Conservation (phyloP, 2,329 filamentous ascomycete species). For the Neobulgaria alba region DNA sequence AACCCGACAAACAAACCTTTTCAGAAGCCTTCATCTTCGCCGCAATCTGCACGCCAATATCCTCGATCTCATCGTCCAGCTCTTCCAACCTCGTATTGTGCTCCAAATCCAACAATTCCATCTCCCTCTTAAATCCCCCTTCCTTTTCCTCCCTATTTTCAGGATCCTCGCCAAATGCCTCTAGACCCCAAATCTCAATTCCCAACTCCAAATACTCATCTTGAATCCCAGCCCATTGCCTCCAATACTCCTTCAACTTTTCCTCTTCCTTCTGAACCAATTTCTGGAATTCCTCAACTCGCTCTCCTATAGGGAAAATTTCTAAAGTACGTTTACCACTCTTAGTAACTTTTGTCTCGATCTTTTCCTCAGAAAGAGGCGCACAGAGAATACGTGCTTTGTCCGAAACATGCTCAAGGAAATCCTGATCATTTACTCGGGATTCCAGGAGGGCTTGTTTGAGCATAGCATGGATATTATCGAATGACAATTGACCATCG, state of each 20-base stretch:
- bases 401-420: slow-evolving; percentile 10
- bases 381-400: slow-evolving; percentile 5
- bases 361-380: slow-evolving; percentile 17
- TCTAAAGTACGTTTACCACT: slow-evolving; percentile 12
- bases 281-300: slow-evolving; percentile 14
- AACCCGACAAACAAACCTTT: slow-evolving; percentile 20
- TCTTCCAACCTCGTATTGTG: slow-evolving; percentile 11
- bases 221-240: slow-evolving; percentile 23
- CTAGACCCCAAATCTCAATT: slow-evolving; percentile 12
- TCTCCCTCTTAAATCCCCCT: slow-evolving; percentile 15
- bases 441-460: slow-evolving; percentile 4
- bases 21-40: slow-evolving; percentile 23
- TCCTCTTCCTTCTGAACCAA: slow-evolving; percentile 13
- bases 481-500: slow-evolving; percentile 13
- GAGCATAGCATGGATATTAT: slow-evolving; percentile 11
- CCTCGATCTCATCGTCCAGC: slow-evolving; percentile 18
- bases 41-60: slow-evolving; percentile 10
- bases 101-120: slow-evolving; percentile 18
- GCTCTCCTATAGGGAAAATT: slow-evolving; percentile 19
- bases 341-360: slow-evolving; percentile 13
- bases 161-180: slow-evolving; percentile 8
- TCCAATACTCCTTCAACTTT: slow-evolving; percentile 22
- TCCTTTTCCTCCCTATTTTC: neutral
- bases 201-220: slow-evolving; percentile 21
- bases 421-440: slow-evolving; percentile 7